phyloP scores from a whole-genome alignment of 495 filamentous ascomycete genomes.

The Annulohypoxylon maeteangense region DNA sequence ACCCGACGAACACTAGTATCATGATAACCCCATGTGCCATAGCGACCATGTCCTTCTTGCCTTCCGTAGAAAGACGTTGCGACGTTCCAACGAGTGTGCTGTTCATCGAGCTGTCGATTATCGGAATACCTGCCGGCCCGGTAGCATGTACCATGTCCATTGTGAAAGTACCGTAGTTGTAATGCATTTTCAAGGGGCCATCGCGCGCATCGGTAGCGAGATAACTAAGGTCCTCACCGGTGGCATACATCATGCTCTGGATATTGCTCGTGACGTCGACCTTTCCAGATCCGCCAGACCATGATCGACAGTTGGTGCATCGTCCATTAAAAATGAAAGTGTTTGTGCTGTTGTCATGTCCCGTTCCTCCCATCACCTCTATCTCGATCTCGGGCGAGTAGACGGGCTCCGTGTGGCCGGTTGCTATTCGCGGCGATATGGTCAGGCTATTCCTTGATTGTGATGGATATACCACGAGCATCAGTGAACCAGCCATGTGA shows the following conservation, averaged over 20 bases:
- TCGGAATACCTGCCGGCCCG: slow-evolving; percentile 49
- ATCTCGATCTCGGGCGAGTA: slow-evolving; percentile 54
- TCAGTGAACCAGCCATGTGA: slow-evolving; percentile 62
- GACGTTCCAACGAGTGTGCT: slow-evolving; percentile 40
- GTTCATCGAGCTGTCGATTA: slow-evolving; percentile 31
- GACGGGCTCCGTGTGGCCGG: slow-evolving; percentile 61
- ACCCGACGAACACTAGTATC: slow-evolving; percentile 61
- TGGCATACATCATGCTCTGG: slow-evolving; percentile 67
- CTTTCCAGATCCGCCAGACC: slow-evolving; percentile 47
- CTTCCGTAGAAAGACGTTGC: slow-evolving; percentile 38
- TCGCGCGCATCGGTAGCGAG: slow-evolving; percentile 53
- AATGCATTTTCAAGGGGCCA: slow-evolving; percentile 63
- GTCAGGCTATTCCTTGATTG: slow-evolving; percentile 59
- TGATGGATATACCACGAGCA: slow-evolving; percentile 62
- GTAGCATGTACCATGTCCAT: slow-evolving; percentile 64
- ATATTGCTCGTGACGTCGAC: slow-evolving; percentile 51
- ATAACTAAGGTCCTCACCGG: slow-evolving; percentile 54
- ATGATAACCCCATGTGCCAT: slow-evolving; percentile 64
- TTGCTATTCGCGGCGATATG: slow-evolving; percentile 58
- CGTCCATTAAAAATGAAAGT: slow-evolving; percentile 59
- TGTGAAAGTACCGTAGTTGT: slow-evolving; percentile 63
- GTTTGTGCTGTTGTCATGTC: slow-evolving; percentile 53
- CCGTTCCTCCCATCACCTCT: slow-evolving; percentile 54
- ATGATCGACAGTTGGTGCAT: slow-evolving; percentile 61
- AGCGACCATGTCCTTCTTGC: slow-evolving; percentile 39